A percentile compares a stretch with the other conserved stretches of the same genome.
Evolutionary conservation across 148 eudicot genomes (phyloP).

Genomic region (Rhododendron ovatum): DNA sequence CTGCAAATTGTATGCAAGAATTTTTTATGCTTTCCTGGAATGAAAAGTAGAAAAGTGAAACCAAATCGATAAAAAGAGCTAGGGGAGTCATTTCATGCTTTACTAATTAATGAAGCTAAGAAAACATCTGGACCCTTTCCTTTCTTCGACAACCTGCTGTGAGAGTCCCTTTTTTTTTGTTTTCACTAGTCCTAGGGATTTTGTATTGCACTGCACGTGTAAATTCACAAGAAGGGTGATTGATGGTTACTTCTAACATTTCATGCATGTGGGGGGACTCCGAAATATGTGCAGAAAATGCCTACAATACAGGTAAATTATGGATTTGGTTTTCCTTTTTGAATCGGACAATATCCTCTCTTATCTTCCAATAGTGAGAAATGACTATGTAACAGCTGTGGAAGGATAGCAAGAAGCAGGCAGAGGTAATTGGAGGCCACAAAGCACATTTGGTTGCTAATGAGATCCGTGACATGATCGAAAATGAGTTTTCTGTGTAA

Average conservation of each 20-base stretch:
- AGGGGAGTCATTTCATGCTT: background rate
- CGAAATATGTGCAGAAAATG: slow-evolving; percentile 46
- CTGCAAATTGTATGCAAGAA: background rate
- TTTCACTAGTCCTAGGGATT: background rate
- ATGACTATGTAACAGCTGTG: slow-evolving; percentile 12
- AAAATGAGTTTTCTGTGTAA: slow-evolving; percentile 23
- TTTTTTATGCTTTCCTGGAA: background rate
- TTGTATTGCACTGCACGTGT: background rate
- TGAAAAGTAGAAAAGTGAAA: background rate
- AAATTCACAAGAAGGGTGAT: background rate
- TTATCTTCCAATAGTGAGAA: too few species aligned
- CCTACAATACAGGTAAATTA: slow-evolving; percentile 57
- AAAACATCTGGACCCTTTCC: background rate
- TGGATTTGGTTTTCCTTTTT: background rate
- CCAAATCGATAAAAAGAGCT: background rate
- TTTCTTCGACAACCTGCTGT: background rate
- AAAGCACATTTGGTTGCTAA: slow-evolving; percentile 55
- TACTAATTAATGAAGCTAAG: background rate
- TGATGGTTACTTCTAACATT: slow-evolving; percentile 15
- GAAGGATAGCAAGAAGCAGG: slow-evolving; percentile 57
- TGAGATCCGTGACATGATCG: slow-evolving; percentile 63
- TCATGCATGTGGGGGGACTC: slow-evolving; percentile 23
- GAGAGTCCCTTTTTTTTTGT: background rate
- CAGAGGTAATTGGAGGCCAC: slow-evolving; percentile 63
- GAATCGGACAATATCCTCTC: background rate